Conservation (phyloP, 2,329 filamentous ascomycete genomes). For the Fusarium lateritium region DNA sequence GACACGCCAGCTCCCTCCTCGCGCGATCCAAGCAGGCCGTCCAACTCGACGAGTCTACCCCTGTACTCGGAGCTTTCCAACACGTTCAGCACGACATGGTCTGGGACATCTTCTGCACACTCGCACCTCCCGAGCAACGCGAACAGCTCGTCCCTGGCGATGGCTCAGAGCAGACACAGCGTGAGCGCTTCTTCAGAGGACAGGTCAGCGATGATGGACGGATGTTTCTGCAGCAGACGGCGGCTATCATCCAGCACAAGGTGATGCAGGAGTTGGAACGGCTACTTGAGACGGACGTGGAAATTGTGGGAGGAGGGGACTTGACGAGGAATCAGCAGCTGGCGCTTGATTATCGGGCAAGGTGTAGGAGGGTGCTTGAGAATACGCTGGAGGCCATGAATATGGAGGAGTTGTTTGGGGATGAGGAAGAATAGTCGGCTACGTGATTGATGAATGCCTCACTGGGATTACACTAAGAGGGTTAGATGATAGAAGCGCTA, state of each 20-base stretch:
- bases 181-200: conserved; percentile 52
- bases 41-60: conserved; percentile 47
- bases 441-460: background rate
- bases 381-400: conserved; percentile 60
- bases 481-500: conserved; percentile 52
- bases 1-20: conserved; percentile 63
- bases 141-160: conserved; percentile 50
- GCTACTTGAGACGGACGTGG: conserved; percentile 63
- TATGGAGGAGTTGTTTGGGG: conserved; percentile 50
- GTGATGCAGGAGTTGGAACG: conserved; percentile 61
- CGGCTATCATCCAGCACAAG: conserved; percentile 61
- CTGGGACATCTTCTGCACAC: conserved; percentile 62
- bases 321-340: conserved; percentile 63
- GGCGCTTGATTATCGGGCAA: conserved; percentile 63
- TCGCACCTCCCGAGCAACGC: conserved; percentile 54
- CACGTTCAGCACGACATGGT: conserved; percentile 69
- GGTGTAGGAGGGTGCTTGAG: conserved; percentile 64
- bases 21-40: conserved; percentile 59
- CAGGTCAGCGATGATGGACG: conserved; percentile 49
- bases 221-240: conserved; percentile 53
- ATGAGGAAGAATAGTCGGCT: conserved; percentile 33
- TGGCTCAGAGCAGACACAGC: conserved; percentile 49
- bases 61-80: conserved; percentile 58
- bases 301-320: conserved; percentile 58
- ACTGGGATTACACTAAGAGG: conserved; percentile 54